Evolutionary conservation across 805 yeast species (phyloP), one percentile per base, ranked within the genome.

Genomic region (Teunomyces gatunensis): DNA sequence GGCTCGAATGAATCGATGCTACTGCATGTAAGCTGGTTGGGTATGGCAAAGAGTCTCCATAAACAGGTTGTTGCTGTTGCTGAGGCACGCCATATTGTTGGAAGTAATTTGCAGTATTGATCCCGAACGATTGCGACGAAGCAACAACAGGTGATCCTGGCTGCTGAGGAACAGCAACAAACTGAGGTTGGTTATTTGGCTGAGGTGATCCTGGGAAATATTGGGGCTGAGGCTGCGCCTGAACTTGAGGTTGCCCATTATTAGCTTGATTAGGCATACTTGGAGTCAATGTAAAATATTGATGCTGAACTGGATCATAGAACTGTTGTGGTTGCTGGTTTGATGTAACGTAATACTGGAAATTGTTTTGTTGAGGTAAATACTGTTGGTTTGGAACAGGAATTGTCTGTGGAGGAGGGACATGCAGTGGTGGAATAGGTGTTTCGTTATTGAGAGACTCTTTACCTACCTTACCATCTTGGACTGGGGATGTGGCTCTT

Each of bases 291-390:
- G 72, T 72, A 49, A 60, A 72, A 47, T 67, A 71, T 49, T 71
- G 76, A 54, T 72, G 76, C 58, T 68, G 74, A 5, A 69, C 69
- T 1, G 77, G 77, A 48, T 72, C 76, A 53, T 70, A 73, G 47
- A 68, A 69, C 49, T 68, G 74, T 51, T 69, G 76, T 4, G 71
- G 66, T 48, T 62, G 73, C 49, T 51, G 66, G 33, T 57, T 51
- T 44, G 57, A 47, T 29, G 54, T 51, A n/a, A 60, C 46, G 39
- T 57, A 54, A 47, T 58, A 39, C 29, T 41, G 44, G 17, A 44
- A 48, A 15, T 41, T 42, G 2, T 39, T 40, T 9, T 41, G 47
- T 17, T 12, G 43, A 39, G 49, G 54, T 18, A 48, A 45, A 17
- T 20, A n/a, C 10, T 40, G 48, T 25, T 47, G 51, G 6, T 42